Percentiles rank a stretch among this genome's conserved stretches.
These are phyloP conservation scores for Penicillium paxilli DNA, from an alignment of 495 filamentous ascomycete species.

Conservation along the genomic window DNA sequence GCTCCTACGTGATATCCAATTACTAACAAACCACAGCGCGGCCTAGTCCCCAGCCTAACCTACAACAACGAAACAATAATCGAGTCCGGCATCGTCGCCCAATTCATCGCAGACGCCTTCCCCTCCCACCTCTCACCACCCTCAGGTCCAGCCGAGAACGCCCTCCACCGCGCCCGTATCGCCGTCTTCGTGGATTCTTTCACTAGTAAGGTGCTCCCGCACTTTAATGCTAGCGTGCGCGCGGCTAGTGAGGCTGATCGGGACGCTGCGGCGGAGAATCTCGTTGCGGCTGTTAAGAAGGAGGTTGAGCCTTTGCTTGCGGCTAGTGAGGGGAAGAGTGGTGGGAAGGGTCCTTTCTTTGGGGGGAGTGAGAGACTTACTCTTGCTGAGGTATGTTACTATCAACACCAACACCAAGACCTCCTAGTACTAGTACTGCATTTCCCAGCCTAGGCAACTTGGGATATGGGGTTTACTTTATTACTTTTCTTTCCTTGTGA, in stretches of 20 bases:
- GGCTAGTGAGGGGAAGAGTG: conserved; percentile 43
- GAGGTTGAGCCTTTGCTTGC: conserved; percentile 73
- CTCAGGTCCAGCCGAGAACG: conserved; percentile 33
- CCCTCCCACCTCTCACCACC: conserved; percentile 49
- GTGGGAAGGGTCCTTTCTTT: conserved; percentile 72
- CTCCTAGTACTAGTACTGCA: too few relatives aligned
- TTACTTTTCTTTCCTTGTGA: too few relatives aligned
- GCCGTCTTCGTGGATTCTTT: conserved; percentile 79
- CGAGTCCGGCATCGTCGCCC: conserved; percentile 72
- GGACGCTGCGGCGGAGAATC: conserved; percentile 27
- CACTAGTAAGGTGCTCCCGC: conserved; percentile 57
- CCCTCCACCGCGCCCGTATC: conserved; percentile 65
- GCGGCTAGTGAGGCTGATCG: conserved; percentile 38
- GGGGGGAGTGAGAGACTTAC: conserved; percentile 75
- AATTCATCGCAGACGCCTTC: conserved; percentile 67
- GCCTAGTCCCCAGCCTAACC: conserved; percentile 72
- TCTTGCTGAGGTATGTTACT: conserved; percentile 68
- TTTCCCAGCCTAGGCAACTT: too few relatives aligned
- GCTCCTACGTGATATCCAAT: too few relatives aligned
- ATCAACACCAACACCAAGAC: too few relatives aligned
- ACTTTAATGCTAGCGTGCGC: conserved; percentile 44
- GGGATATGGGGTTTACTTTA: too few relatives aligned
- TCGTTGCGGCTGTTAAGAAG: conserved; percentile 59
- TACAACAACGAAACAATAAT: conserved; percentile 73
- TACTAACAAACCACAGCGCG: too few relatives aligned